A percentile compares a stretch with the other conserved stretches of the same genome.
Conservation (phyloP, 768 basidiomycete genomes). For the Serpula lacrymans region DNA sequence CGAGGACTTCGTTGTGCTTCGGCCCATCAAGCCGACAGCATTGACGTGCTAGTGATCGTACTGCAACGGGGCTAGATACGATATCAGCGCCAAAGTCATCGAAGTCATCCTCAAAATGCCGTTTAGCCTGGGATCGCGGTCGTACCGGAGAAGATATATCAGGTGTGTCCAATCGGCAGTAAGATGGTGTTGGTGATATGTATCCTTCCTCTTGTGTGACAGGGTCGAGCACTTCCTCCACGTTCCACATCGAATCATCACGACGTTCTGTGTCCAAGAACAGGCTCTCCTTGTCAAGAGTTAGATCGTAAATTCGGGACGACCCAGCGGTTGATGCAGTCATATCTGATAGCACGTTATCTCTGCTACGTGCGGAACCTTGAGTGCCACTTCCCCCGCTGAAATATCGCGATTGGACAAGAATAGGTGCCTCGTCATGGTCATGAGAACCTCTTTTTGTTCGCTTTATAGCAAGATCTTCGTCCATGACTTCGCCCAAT, state of each 20-base stretch:
- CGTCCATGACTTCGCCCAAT: constrained; percentile 66
- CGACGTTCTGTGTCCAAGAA: constrained; percentile 26
- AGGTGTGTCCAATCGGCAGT: constrained; percentile 45
- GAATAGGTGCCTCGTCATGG: constrained; percentile 23
- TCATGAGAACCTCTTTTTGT: constrained; percentile 31
- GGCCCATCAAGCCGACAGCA: constrained; percentile 2
- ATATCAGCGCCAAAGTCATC: constrained; percentile 53
- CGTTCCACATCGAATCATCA: constrained; percentile 35
- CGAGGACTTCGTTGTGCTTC: constrained; percentile 17
- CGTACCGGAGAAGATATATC: constrained; percentile 65
- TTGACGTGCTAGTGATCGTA: constrained; percentile 14
- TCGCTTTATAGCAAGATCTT: constrained; percentile 52
- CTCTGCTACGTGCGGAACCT: neutral
- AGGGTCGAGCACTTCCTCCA: constrained; percentile 33
- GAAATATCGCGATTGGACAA: constrained; percentile 40
- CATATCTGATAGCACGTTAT: constrained; percentile 1
- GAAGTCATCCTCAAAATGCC: constrained; percentile 5
- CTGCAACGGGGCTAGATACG: constrained; percentile 28
- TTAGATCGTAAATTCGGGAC: constrained; percentile 24
- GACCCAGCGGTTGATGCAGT: constrained; percentile 27
- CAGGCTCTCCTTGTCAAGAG: constrained; percentile 43
- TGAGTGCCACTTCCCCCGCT: constrained; percentile 14
- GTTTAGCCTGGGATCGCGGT: constrained; percentile 19
- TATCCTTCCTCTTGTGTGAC: constrained; percentile 82
- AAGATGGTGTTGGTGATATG: constrained; percentile 64